Evolutionary conservation across 805 yeast species (phyloP).

Genomic region (Zygoascus biomembranicola): DNA sequence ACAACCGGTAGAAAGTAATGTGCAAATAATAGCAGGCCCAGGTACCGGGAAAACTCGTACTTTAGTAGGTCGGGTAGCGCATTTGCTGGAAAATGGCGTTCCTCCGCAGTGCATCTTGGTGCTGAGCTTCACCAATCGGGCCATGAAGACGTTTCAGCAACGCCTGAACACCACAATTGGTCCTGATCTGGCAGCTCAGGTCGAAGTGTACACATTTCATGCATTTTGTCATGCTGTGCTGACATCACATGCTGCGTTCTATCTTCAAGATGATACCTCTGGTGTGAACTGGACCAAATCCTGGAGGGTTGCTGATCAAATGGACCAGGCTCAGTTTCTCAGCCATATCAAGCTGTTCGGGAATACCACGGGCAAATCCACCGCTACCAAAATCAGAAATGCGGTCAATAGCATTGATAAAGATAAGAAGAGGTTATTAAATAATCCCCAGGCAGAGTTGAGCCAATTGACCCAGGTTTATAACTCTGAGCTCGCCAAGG

Average conservation of each 20-base stretch:
- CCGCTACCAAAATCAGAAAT: neutral
- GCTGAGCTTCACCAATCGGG: slow-evolving; percentile 89
- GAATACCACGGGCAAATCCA: neutral
- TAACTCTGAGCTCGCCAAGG: slow-evolving; percentile 1
- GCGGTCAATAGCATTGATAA: neutral
- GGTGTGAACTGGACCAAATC: neutral
- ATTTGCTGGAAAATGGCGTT: slow-evolving; percentile 41
- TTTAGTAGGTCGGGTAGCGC: slow-evolving; percentile 67
- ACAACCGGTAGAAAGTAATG: slow-evolving; percentile 4
- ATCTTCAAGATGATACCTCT: neutral
- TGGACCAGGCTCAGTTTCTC: neutral
- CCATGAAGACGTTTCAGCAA: slow-evolving; percentile 74
- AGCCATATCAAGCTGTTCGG: neutral
- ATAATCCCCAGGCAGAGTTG: neutral
- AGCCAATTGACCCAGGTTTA: slow-evolving; percentile 4
- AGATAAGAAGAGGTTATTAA: neutral
- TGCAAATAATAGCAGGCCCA: slow-evolving; percentile 57
- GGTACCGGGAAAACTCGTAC: slow-evolving; percentile 81
- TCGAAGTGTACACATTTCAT: slow-evolving; percentile 85
- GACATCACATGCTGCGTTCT: neutral
- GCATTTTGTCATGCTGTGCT: slow-evolving; percentile 47
- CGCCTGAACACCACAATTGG: slow-evolving; percentile 34
- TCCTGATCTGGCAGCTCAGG: slow-evolving; percentile 1
- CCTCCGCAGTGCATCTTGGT: slow-evolving; percentile 63
- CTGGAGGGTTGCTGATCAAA: neutral